These are phyloP conservation scores for Apium graveolens DNA, from an alignment of 129 eudicot species.

Conservation along the genomic window DNA sequence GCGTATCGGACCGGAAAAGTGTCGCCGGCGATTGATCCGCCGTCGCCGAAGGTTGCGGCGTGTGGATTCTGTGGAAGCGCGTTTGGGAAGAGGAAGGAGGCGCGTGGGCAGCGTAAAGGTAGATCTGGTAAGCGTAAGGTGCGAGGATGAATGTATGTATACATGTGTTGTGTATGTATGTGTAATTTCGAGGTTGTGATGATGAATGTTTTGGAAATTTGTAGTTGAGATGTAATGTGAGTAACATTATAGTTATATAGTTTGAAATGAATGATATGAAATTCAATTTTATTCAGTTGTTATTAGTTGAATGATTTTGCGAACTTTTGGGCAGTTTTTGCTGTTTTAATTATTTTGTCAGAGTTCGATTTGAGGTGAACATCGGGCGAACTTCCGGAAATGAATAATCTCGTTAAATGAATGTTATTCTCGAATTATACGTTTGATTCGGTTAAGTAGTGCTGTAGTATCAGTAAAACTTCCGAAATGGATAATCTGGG, in stretches of 20 bases:
- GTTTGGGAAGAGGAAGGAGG: conserved; percentile 31
- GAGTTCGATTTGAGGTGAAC: too few relatives aligned
- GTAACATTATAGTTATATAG: conserved; percentile 1
- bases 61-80: conserved; percentile 61
- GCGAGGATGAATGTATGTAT: conserved; percentile 3
- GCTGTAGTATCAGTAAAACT: too few relatives aligned
- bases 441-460: too few relatives aligned
- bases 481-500: too few relatives aligned
- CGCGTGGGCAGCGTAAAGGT: conserved; percentile 29
- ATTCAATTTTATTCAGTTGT: background rate
- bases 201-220: background rate
- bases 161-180: background rate
- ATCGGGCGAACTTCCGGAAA: too few relatives aligned
- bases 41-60: conserved; percentile 62
- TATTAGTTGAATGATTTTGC: background rate
- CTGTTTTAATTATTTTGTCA: too few relatives aligned
- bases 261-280: background rate
- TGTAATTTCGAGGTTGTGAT: background rate
- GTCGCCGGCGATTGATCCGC: conserved; percentile 50
- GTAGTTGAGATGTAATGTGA: conserved; percentile 5
- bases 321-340: background rate
- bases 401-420: too few relatives aligned
- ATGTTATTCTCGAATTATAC: too few relatives aligned
- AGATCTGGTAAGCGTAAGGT: conserved; percentile 38
- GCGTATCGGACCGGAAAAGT: conserved; percentile 34